Evolutionary conservation across 148 eudicot species (phyloP), one percentile per base, ranked within the genome.

Genomic region (Chenopodium suecicum): DNA sequence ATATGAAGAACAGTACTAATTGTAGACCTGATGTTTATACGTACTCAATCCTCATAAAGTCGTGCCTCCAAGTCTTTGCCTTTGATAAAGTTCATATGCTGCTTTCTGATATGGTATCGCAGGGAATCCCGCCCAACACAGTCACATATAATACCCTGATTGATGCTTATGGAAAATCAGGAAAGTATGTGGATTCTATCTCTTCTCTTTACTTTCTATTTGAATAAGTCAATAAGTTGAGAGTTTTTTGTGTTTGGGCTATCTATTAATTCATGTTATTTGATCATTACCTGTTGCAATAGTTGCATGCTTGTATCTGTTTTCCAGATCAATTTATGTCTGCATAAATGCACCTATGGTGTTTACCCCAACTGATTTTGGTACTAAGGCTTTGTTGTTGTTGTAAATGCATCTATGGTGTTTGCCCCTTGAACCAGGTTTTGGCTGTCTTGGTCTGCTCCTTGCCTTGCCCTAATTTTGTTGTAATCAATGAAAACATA

Each of bases 131-230:
- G 79, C 96, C 98, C 73, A 93, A 87, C 84, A 93, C 97, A 0
- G 86, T 95, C 79, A 95, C 98, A 12, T 93, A 95, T 81, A 93
- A 95, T 77, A 93, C 93, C 78, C 89, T 95, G 65, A 87, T 95
- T 62, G 97, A 93, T 82, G 89, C 96, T 22, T 95, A 93, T 80
- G 98, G 98, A 50, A 95, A 90, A 86, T 90, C 97, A 32, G 90
- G 89, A 86, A 93, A 73, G 98, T 95, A 86, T 54, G 89, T 64
- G 25, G 20, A 73, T 80, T 56, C 44, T 81, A 12, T 60, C 67
- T 25, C 70, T 65, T 66, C 31, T 4, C 4, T 10, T 54, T n/a
- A 32, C 56, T 75, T 29, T 37, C 75, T 44, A n/a, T 83, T 22
- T 44, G 70, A 12, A 48, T 10, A 48, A 48, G 10, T 48, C 10